Evolutionary conservation across 2,329 filamentous ascomycete genomes (phyloP), one percentile per base, ranked within the genome.

Genomic region (Botrytis sinoallii): DNA sequence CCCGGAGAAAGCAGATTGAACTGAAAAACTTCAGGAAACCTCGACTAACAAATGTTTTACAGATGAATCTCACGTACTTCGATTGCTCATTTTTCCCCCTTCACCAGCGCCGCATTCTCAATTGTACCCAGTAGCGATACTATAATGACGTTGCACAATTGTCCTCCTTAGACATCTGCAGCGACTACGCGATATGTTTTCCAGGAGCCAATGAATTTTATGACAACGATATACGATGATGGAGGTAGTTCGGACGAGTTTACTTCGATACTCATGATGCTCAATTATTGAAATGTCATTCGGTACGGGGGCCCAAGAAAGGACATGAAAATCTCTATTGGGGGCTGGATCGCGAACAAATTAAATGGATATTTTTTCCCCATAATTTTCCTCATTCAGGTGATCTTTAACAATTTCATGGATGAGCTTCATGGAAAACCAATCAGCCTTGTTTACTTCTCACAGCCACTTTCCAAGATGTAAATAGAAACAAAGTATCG

Each of bases 401-500:
- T 66, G 64, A n/a, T 66, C 20, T 38, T 48, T 8, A 52, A 38
- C 32, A 25, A 18, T 38, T 66, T n/a, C 44, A 48, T 32, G 44
- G 20, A 38, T 18, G 32, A 66, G 63, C 42, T 44, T 66, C 20
- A 14, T 66, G 63, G 63, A 25, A 48, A 66, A 22, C 42, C 20
- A 66, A 32, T 44, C 42, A 66, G 64, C 29, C 44, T 66, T 66
- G 63, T 66, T 66, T 48, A 66, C 44, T 35, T n/a, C 42, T 42
- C 66, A 55, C 66, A 69, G 66, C 66, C 66, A 69, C 66, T 40
- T 29, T 42, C 9, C 20, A 22, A 69, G 46, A 69, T 57, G 38
- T 57, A 69, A 69, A 69, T 69, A 69, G 66, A 69, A 69, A 69
- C 48, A 57, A 57, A 40, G 35, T 69, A 29, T 48, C 16, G 38